Base-by-base conservation (phyloP, 345 rosid genomes). In the Eutrema heterophyllum region DNA sequence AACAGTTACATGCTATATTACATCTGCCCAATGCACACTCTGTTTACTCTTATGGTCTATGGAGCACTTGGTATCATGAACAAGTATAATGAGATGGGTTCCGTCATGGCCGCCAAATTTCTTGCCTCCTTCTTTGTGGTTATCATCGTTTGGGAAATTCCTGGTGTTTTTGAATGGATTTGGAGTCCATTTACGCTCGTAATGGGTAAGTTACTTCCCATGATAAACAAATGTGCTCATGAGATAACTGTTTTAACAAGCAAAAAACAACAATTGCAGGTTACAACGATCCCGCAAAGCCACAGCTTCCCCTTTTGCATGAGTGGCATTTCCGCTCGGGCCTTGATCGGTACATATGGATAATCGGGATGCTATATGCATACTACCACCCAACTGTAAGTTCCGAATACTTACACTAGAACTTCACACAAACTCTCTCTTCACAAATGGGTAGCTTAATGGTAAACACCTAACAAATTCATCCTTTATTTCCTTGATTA, bases 321-420 rank as follows among this genome's bases (percentile, higher is more conserved):
- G 99, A 95, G 85, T 95, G 99, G 99, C 97, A 95, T 83, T 95
- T 95, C 72, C 97, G 99, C 55, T 95, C 99, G 0, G 99, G 99
- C 54, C 99, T 95, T 83, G 99, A 95, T 76, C 97, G 99, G 43
- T 95, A 95, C 78, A 92, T 95, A 74, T 95, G 99, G 99, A 95
- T 95, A 66, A 79, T 95, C 64, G 99, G 99, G 73, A 95, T 95
- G 99, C 80, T 92, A 65, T 95, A 92, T 83, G 99, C 99, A 41
- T 95, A 92, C 83, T 95, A 86, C 81, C 97, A 95, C 84, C 99
- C 99, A 72, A 92, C 97, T 27, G 99, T 95, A 83, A 80, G 96
- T 83, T 74, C 35, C 59, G 55, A 45, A 32, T 61, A 61, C 56
- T 33, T 60, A 13, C 48, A 44, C 52, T 18, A 6, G 15, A 58